Evolutionary conservation across 1,139 yeast genomes (phyloP).

Genomic region (Candida pseudoviswanathii): DNA sequence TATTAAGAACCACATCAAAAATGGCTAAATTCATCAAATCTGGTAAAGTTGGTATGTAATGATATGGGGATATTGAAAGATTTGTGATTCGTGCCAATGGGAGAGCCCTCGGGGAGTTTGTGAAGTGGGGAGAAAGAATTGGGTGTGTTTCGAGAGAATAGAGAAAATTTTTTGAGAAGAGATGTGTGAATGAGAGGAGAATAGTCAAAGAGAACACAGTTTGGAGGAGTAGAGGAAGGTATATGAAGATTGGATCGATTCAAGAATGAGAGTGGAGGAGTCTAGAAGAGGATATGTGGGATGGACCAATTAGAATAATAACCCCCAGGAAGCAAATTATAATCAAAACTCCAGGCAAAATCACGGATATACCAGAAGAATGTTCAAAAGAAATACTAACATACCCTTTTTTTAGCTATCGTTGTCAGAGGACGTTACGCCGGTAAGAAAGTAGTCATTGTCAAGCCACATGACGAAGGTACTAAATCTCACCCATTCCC

Average conservation of each 20-base stretch:
- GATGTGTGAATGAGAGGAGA: too few species aligned
- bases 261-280: too few species aligned
- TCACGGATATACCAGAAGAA: background rate
- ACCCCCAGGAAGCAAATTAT: background rate
- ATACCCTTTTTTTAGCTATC: conserved; percentile 64
- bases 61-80: background rate
- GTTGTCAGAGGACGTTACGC: conserved; percentile 99
- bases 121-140: background rate
- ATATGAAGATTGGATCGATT: too few species aligned
- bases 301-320: background rate
- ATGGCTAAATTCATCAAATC: conserved; percentile 99
- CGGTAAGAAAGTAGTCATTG: conserved; percentile 99
- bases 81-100: too few species aligned
- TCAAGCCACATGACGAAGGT: conserved; percentile 98
- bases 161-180: too few species aligned
- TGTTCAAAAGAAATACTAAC: conserved; percentile 37
- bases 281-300: too few species aligned
- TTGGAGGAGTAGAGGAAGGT: too few species aligned
- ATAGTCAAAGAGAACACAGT: too few species aligned
- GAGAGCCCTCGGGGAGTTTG: too few species aligned
- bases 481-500: conserved; percentile 99
- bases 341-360: background rate
- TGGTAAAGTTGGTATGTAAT: conserved; percentile 97
- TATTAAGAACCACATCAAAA: conserved; percentile 30
- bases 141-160: too few species aligned